Conservation (phyloP, 2,329 filamentous ascomycete species). For the Neophaeococcomyces mojaviensis region DNA sequence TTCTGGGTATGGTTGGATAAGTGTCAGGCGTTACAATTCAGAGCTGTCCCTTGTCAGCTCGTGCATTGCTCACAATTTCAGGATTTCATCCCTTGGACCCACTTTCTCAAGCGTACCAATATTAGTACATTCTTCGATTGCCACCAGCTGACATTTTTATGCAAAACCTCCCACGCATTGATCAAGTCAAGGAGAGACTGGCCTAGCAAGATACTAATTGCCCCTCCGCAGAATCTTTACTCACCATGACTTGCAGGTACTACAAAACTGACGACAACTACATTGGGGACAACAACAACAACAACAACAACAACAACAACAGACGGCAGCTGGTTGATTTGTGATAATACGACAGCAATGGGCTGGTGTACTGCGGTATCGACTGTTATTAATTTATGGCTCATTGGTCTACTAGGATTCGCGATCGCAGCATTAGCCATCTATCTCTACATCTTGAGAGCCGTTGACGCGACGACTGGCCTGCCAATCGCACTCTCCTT, state of each 20-base stretch:
- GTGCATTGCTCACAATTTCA: no score
- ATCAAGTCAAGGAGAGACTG: background rate
- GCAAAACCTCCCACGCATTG: background rate
- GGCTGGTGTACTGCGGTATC: background rate
- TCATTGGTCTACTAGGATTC: background rate
- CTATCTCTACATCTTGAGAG: constrained; percentile 2
- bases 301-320: background rate
- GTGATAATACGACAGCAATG: background rate
- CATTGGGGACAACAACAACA: background rate
- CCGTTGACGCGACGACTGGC: constrained; percentile 26
- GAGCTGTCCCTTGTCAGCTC: no score
- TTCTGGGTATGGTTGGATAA: no score
- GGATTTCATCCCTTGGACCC: no score
- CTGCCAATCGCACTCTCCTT: constrained; percentile 31
- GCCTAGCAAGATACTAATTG: background rate
- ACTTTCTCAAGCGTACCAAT: no score
- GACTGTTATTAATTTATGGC: constrained; percentile 2
- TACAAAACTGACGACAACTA: background rate
- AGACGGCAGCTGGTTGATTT: no score
- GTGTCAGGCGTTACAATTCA: no score
- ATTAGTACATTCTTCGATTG: no score
- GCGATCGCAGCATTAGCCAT: background rate
- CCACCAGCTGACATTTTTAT: background rate
- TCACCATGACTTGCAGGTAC: background rate
- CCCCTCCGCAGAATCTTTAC: background rate